Conservation (phyloP, 768 basidiomycete genomes). For the Neoboletus subvelutipes region DNA sequence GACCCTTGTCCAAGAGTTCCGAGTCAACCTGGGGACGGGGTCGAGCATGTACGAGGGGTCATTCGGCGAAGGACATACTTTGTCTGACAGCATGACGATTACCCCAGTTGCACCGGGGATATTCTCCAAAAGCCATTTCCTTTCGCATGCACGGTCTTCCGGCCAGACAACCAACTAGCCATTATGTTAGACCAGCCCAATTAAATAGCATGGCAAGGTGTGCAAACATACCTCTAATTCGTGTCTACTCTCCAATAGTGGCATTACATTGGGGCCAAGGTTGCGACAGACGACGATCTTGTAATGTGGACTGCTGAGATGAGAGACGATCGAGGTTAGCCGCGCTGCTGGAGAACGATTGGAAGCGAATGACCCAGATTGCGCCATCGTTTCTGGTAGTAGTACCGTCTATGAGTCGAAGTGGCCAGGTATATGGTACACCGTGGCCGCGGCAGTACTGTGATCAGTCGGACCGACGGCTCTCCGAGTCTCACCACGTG, state of each 20-base stretch:
- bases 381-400: constrained; percentile 19
- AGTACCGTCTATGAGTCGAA: background rate
- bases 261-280: constrained; percentile 65
- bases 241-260: constrained; percentile 44
- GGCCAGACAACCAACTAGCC: constrained; percentile 49
- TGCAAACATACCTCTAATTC: constrained; percentile 51
- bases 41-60: background rate
- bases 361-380: constrained; percentile 27
- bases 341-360: constrained; percentile 7
- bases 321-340: constrained; percentile 28
- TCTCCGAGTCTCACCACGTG: too few species aligned
- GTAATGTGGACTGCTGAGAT: constrained; percentile 24
- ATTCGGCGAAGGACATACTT: constrained; percentile 41
- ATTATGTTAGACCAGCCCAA: background rate
- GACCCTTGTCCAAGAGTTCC: constrained; percentile 52
- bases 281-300: constrained; percentile 60
- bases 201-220: background rate
- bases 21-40: constrained; percentile 55
- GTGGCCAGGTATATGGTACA: background rate
- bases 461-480: background rate
- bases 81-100: constrained; percentile 68
- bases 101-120: constrained; percentile 62
- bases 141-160: constrained; percentile 54
- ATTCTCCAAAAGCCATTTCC: constrained; percentile 74
- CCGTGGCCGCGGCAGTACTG: background rate